phyloP scores from a whole-genome alignment of 805 yeast species.

The Ogataea pilisensis region DNA sequence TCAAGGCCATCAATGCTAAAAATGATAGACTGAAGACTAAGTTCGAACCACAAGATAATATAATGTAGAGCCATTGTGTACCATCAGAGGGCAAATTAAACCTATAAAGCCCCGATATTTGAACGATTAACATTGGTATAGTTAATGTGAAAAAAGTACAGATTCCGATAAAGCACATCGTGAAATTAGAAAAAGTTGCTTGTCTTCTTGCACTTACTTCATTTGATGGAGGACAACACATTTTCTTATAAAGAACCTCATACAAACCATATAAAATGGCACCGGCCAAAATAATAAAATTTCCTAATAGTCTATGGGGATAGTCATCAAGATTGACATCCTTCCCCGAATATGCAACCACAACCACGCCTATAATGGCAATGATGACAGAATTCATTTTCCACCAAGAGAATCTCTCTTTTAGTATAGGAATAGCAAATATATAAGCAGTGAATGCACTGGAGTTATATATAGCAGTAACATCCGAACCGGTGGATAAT shows the following conservation, averaged over 20 bases:
- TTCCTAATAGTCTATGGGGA: slow-evolving; percentile 66
- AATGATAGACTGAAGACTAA: slow-evolving; percentile 67
- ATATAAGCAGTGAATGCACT: slow-evolving; percentile 86
- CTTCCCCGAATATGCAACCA: slow-evolving; percentile 67
- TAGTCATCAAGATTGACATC: slow-evolving; percentile 27
- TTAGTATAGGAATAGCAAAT: slow-evolving; percentile 71
- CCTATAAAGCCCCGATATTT: slow-evolving; percentile 51
- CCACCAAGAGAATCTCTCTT: slow-evolving; percentile 58
- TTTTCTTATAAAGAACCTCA: slow-evolving; percentile 76
- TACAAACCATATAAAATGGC: slow-evolving; percentile 77
- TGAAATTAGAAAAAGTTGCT: slow-evolving; percentile 74
- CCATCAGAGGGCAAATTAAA: slow-evolving; percentile 49
- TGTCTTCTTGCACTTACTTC: slow-evolving; percentile 61
- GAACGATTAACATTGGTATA: slow-evolving; percentile 43
- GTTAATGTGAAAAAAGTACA: slow-evolving; percentile 50
- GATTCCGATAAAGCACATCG: slow-evolving; percentile 64
- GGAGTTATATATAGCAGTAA: slow-evolving; percentile 87
- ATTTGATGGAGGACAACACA: slow-evolving; percentile 68
- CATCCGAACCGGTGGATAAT: slow-evolving; percentile 75
- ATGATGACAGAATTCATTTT: slow-evolving; percentile 65
- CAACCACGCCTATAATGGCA: slow-evolving; percentile 71
- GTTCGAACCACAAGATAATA: slow-evolving; percentile 57
- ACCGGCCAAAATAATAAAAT: slow-evolving; percentile 65
- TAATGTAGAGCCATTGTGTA: slow-evolving; percentile 40
- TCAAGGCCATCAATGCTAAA: slow-evolving; percentile 72